Percentiles rank a stretch among this genome's conserved stretches.
phyloP scores from a whole-genome alignment of 371 early-diverging fungal species.

The Batkoa obscura region DNA sequence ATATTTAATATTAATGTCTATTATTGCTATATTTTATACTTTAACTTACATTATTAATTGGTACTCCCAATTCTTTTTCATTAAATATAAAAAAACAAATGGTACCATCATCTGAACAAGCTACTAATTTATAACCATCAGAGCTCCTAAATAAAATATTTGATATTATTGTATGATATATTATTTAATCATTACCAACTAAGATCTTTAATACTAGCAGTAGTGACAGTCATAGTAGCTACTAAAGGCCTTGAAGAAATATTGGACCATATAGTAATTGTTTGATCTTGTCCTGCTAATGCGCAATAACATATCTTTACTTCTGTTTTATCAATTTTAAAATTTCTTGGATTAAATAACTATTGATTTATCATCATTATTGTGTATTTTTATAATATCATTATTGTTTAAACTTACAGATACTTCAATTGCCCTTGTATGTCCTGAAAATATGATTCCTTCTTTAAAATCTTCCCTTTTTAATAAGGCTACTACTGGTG shows the following conservation, averaged over 20 bases:
- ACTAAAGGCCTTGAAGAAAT: conserved; percentile 48
- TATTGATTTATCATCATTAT: neutral
- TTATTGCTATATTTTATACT: too few relatives aligned
- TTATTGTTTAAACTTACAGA: too few relatives aligned
- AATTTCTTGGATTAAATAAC: neutral
- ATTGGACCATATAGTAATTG: conserved; percentile 80
- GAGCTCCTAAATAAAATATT: conserved; percentile 24
- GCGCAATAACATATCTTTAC: conserved; percentile 29
- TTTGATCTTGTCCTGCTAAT: conserved; percentile 78
- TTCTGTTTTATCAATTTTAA: neutral
- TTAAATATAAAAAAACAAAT: conserved; percentile 50
- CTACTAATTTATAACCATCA: conserved; percentile 57
- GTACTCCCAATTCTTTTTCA: conserved; percentile 35
- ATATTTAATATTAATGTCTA: too few relatives aligned
- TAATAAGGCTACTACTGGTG: conserved; percentile 26
- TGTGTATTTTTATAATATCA: too few relatives aligned
- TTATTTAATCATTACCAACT: conserved; percentile 40
- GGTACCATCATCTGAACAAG: conserved; percentile 87
- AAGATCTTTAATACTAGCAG: conserved; percentile 69
- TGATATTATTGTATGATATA: too few relatives aligned
- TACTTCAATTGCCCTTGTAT: too few relatives aligned
- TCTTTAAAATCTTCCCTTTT: too few relatives aligned
- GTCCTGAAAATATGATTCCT: too few relatives aligned
- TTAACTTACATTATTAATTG: too few relatives aligned
- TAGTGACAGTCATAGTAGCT: conserved; percentile 51